These are phyloP conservation scores for Trichophyton simii DNA, from an alignment of 2,329 filamentous ascomycete genomes.

Conservation along the genomic window DNA sequence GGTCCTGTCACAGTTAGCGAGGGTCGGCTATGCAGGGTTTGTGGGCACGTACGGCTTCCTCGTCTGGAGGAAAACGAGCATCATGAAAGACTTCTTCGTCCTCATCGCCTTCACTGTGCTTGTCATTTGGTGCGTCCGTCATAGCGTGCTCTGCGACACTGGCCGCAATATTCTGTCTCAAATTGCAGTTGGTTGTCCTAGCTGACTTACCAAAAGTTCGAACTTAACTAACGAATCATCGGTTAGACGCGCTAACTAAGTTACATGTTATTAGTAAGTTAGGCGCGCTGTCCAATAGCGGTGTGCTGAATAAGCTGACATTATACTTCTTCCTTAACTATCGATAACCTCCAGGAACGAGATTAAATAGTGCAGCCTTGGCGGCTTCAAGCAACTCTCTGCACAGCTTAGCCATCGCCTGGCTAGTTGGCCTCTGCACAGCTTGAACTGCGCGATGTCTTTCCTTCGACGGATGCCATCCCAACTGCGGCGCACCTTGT, in stretches of 20 bases:
- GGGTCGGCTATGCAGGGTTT: not conserved
- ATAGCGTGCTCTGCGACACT: not conserved
- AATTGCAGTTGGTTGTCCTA: too few relatives aligned
- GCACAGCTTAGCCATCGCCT: too few relatives aligned
- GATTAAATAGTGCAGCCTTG: too few relatives aligned
- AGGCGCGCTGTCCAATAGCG: too few relatives aligned
- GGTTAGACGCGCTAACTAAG: too few relatives aligned
- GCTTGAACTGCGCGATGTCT: not conserved
- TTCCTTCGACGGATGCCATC: not conserved
- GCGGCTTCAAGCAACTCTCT: too few relatives aligned
- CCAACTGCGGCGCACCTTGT: not conserved
- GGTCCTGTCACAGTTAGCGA: constrained; percentile 42
- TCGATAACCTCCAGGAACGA: too few relatives aligned
- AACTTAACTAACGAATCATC: too few relatives aligned
- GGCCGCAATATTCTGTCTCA: not conserved
- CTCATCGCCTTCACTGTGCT: constrained; percentile 24
- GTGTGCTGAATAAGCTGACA: too few relatives aligned
- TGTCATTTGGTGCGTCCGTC: not conserved
- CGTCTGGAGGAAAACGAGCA: constrained; percentile 34
- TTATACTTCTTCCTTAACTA: too few relatives aligned
- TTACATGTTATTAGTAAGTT: too few relatives aligned
- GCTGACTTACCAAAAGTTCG: too few relatives aligned
- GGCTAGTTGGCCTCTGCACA: not conserved
- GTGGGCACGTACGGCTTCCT: constrained; percentile 30
- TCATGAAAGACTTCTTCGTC: constrained; percentile 30